Conservation (phyloP, 2,329 filamentous ascomycete genomes). For the Hypoxylon sp. region DNA sequence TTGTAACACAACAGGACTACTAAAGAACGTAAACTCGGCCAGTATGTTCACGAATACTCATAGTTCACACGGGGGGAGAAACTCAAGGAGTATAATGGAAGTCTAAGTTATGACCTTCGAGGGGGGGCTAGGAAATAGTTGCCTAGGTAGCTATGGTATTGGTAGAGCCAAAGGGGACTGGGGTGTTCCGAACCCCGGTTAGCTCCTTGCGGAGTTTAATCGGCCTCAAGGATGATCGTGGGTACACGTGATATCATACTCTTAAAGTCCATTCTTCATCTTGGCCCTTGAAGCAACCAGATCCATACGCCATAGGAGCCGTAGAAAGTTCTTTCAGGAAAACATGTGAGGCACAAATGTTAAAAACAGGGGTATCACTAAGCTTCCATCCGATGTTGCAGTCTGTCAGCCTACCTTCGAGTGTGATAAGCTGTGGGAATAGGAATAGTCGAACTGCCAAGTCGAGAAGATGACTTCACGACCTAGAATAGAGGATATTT, state of each 20-base stretch:
- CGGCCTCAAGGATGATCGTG: slow-evolving; percentile 1
- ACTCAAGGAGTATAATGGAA: not conserved
- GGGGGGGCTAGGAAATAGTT: not conserved
- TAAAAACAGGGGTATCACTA: slow-evolving; percentile 1
- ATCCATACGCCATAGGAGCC: not conserved
- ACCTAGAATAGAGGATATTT: slow-evolving; percentile 17
- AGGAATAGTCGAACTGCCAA: slow-evolving; percentile 15
- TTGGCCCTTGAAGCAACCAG: not conserved
- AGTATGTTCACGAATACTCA: not conserved
- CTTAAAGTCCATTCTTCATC: not conserved
- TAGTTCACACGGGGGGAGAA: not conserved
- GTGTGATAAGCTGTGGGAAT: slow-evolving; percentile 1
- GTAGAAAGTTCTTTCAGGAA: not conserved
- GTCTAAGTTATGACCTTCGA: not conserved
- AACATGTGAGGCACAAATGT: not conserved
- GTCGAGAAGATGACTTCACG: slow-evolving; percentile 1
- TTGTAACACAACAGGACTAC: not conserved
- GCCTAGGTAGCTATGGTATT: not conserved
- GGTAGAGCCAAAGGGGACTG: not conserved
- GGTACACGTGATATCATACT: not conserved
- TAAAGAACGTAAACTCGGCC: not conserved
- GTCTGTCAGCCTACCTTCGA: slow-evolving; percentile 7
- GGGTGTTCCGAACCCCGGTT: not conserved
- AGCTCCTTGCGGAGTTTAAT: not conserved
- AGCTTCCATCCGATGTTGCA: slow-evolving; percentile 11